Conservation (phyloP, 345 rosid species). For the Eucalyptus urophylla region DNA sequence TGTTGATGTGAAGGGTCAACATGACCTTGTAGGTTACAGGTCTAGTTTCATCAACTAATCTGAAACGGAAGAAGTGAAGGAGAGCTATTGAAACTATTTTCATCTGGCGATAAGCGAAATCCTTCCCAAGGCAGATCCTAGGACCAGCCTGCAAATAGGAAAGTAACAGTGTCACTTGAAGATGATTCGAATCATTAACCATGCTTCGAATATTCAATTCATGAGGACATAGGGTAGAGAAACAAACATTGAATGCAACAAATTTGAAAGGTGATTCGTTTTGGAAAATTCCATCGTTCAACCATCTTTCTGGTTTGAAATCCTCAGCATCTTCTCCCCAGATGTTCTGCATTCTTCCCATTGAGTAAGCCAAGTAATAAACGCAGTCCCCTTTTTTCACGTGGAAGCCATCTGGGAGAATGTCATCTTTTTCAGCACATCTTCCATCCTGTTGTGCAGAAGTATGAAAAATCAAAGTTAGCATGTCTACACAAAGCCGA, state of each 20-base stretch:
- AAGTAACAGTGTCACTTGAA: background rate
- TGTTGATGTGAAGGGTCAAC: conserved; percentile 60
- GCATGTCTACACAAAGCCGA: background rate
- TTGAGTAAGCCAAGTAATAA: conserved; percentile 46
- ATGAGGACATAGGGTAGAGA: background rate
- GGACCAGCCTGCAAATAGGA: conserved; percentile 62
- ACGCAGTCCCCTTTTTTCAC: conserved; percentile 54
- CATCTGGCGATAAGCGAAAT: conserved; percentile 73
- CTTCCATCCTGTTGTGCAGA: conserved; percentile 39
- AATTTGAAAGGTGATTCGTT: conserved; percentile 73
- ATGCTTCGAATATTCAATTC: too few relatives aligned
- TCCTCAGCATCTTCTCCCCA: conserved; percentile 76
- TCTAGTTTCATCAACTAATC: conserved; percentile 28
- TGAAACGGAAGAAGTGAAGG: conserved; percentile 48
- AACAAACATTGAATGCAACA: conserved; percentile 36
- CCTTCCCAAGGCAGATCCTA: conserved; percentile 65
- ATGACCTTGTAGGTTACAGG: conserved; percentile 33
- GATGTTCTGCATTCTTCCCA: conserved; percentile 66
- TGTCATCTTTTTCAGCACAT: conserved; percentile 44
- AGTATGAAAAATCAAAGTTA: background rate
- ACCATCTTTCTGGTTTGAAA: conserved; percentile 76
- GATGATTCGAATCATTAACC: too few relatives aligned
- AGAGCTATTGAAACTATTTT: conserved; percentile 54
- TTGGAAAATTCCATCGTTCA: conserved; percentile 44
- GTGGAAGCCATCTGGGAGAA: conserved; percentile 55